These are phyloP conservation scores for Tricholoma hemisulphureum DNA, from an alignment of 768 basidiomycete species.

Conservation along the genomic window DNA sequence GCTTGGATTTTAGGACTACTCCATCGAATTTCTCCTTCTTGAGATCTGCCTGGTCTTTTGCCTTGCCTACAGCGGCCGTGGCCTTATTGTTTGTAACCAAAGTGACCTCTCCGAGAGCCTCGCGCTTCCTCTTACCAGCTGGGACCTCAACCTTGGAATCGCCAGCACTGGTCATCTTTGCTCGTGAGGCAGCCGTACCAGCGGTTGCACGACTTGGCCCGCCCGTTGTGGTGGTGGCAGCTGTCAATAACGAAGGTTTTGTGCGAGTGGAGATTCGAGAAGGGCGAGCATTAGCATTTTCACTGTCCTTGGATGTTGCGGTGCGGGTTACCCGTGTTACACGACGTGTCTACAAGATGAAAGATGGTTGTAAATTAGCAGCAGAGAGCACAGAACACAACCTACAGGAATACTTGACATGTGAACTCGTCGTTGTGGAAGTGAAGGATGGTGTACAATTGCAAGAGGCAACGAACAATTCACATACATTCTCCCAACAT, in stretches of 20 bases:
- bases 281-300: constrained; percentile 69
- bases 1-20: constrained; percentile 58
- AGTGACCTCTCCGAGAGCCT: constrained; percentile 74
- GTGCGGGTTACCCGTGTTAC: constrained; percentile 51
- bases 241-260: constrained; percentile 49
- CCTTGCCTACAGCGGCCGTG: constrained; percentile 39
- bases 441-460: constrained; percentile 11
- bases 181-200: constrained; percentile 52
- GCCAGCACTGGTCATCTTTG: constrained; percentile 43
- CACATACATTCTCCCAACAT: constrained; percentile 36
- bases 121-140: constrained; percentile 74
- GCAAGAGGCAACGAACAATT: constrained; percentile 23
- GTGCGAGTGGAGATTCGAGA: constrained; percentile 60
- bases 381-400: constrained; percentile 7
- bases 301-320: constrained; percentile 59
- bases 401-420: constrained; percentile 52
- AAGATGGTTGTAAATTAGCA: constrained; percentile 9
- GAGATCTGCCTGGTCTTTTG: constrained; percentile 59
- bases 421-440: constrained; percentile 19
- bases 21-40: constrained; percentile 59
- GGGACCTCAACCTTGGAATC: constrained; percentile 45
- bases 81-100: constrained; percentile 47
- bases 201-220: constrained; percentile 46
- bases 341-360: constrained; percentile 59
- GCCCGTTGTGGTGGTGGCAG: constrained; percentile 35